Percentiles rank a stretch among this genome's conserved stretches.
These are phyloP conservation scores for Thymus mandschuricus DNA, from an alignment of 257 asterid genomes.

Conservation along the genomic window DNA sequence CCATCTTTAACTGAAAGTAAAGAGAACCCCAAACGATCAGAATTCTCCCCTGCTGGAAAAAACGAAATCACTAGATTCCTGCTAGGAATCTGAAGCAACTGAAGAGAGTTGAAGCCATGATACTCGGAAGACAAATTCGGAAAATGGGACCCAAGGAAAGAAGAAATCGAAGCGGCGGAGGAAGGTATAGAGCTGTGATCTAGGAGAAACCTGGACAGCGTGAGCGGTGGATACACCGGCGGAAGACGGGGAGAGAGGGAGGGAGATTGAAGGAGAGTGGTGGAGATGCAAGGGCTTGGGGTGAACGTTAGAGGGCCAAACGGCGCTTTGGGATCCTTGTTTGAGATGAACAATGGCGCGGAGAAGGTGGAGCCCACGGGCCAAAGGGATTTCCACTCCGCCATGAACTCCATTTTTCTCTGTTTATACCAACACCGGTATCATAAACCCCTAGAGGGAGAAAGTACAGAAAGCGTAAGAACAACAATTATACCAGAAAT, in stretches of 20 bases:
- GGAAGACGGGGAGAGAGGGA: constrained; percentile 60
- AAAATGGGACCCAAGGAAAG: constrained; percentile 43
- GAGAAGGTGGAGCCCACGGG: constrained; percentile 55
- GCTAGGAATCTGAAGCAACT: constrained; percentile 48
- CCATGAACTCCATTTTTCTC: constrained; percentile 50
- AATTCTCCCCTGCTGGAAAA: constrained; percentile 71
- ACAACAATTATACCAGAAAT: too few species aligned
- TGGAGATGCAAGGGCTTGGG: constrained; percentile 39
- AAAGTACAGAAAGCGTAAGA: background rate
- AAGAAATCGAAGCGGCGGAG: constrained; percentile 41
- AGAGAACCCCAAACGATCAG: constrained; percentile 62
- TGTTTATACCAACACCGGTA: background rate
- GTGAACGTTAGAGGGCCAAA: constrained; percentile 62
- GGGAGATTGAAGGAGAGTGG: constrained; percentile 47
- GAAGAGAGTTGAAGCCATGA: constrained; percentile 61
- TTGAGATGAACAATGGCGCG: constrained; percentile 50
- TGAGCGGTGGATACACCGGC: constrained; percentile 48
- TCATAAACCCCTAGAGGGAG: background rate
- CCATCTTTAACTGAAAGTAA: constrained; percentile 45
- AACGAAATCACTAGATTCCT: constrained; percentile 41
- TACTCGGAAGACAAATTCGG: constrained; percentile 35
- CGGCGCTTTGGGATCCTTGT: constrained; percentile 24
- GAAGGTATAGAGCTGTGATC: constrained; percentile 37
- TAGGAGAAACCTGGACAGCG: constrained; percentile 48
- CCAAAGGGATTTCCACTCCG: constrained; percentile 69